A percentile compares a stretch with the other conserved stretches of the same genome.
These are phyloP conservation scores for Colletotrichum sp. DNA, from an alignment of 2,329 filamentous ascomycete genomes.

Conservation along the genomic window DNA sequence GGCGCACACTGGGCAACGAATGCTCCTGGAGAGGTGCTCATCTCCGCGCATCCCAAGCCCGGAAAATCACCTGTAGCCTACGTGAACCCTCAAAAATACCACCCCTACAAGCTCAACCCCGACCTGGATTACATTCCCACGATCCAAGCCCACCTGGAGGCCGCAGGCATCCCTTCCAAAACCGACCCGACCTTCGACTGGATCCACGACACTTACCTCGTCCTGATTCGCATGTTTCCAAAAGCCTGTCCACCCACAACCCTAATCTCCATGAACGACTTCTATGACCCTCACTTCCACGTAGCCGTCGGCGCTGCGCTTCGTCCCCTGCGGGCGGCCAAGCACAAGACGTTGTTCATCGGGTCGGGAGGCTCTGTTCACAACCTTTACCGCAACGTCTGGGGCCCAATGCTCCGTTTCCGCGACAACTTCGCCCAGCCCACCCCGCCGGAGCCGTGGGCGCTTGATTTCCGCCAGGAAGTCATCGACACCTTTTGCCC, in stretches of 20 bases:
- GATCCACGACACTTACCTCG: conserved; percentile 76
- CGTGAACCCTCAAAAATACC: conserved; percentile 70
- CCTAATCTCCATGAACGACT: conserved; percentile 38
- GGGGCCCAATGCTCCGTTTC: conserved; percentile 68
- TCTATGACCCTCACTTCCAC: conserved; percentile 47
- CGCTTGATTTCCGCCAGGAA: conserved; percentile 70
- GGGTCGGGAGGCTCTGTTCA: conserved; percentile 69
- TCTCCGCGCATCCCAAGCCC: conserved; percentile 65
- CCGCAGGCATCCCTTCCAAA: conserved; percentile 58
- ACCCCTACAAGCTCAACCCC: conserved; percentile 64
- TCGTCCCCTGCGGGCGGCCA: conserved; percentile 57
- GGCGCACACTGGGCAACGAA: conserved; percentile 70
- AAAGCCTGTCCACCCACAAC: conserved; percentile 68
- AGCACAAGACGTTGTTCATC: conserved; percentile 51
- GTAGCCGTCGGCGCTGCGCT: conserved; percentile 62
- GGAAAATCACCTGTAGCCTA: conserved; percentile 69
- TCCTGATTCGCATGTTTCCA: conserved; percentile 75
- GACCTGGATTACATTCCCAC: conserved; percentile 58
- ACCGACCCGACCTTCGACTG: conserved; percentile 66
- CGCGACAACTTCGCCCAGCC: conserved; percentile 67
- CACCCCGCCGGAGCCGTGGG: conserved; percentile 62
- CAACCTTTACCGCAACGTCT: conserved; percentile 72
- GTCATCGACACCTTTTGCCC: conserved; percentile 36
- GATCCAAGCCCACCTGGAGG: conserved; percentile 55
- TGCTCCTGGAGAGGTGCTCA: conserved; percentile 59